Conservation (phyloP, 495 filamentous ascomycete genomes). For the Penicillium atrosanguineum region DNA sequence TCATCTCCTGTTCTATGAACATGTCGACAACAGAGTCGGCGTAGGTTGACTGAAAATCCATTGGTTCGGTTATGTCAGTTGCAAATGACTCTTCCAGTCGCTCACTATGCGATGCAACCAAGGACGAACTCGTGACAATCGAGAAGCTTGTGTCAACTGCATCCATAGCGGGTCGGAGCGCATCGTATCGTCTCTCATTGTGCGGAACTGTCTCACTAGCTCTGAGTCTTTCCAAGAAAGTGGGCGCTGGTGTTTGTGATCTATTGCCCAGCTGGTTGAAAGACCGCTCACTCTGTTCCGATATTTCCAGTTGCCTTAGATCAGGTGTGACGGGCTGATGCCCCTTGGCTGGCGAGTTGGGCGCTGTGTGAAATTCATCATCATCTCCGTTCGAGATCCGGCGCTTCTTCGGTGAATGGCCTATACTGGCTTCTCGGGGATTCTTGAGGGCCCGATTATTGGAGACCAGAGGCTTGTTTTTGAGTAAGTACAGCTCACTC, state of each 20-base stretch:
- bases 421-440: neutral
- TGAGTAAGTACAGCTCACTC: conserved; percentile 14
- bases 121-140: conserved; percentile 17
- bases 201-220: conserved; percentile 12
- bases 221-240: conserved; percentile 23
- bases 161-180: conserved; percentile 3
- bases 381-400: conserved; percentile 25
- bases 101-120: conserved; percentile 18
- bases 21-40: conserved; percentile 30
- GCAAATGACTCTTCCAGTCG: conserved; percentile 26
- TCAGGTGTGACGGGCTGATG: neutral
- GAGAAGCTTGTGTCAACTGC: conserved; percentile 29
- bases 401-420: conserved; percentile 24
- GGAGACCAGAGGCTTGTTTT: conserved; percentile 2
- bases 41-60: conserved; percentile 29
- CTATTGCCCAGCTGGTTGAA: neutral
- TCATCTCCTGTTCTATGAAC: neutral
- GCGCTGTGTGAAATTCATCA: conserved; percentile 40
- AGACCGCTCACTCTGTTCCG: neutral
- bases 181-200: neutral
- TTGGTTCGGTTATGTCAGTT: conserved; percentile 31
- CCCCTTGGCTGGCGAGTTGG: conserved; percentile 35
- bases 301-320: neutral
- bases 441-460: conserved; percentile 3
- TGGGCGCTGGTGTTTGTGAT: conserved; percentile 3